These are phyloP conservation scores for Pluteus cervinus DNA, from an alignment of 768 basidiomycete species.

Conservation along the genomic window DNA sequence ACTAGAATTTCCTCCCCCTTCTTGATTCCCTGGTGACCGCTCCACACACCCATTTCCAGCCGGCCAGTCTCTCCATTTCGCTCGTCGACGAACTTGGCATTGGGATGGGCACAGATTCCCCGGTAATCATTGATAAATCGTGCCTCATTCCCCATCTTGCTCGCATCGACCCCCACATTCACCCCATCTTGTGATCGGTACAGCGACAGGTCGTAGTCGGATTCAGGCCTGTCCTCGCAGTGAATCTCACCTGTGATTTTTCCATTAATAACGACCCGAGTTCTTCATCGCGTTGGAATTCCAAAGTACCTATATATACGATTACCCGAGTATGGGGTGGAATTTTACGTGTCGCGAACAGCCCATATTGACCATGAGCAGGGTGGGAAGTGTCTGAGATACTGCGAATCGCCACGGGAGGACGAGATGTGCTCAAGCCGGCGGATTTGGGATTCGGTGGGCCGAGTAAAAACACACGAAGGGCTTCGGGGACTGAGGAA, in stretches of 20 bases:
- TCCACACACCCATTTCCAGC: constrained; percentile 77
- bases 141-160: constrained; percentile 74
- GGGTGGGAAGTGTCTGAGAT: constrained; percentile 63
- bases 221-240: constrained; percentile 60
- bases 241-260: constrained; percentile 65
- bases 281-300: neutral
- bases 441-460: constrained; percentile 9
- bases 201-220: constrained; percentile 90
- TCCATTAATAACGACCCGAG: constrained; percentile 1
- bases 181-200: constrained; percentile 48
- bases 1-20: constrained; percentile 85
- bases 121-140: constrained; percentile 91
- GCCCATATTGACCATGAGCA: constrained; percentile 69
- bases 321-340: constrained; percentile 60
- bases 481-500: constrained; percentile 42
- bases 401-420: constrained; percentile 46
- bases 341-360: constrained; percentile 76
- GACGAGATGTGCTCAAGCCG: constrained; percentile 10
- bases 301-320: constrained; percentile 55
- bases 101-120: constrained; percentile 63
- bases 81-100: constrained; percentile 62
- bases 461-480: constrained; percentile 32
- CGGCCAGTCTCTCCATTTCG: constrained; percentile 59
- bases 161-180: constrained; percentile 76
- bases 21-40: constrained; percentile 46